Evolutionary conservation across 1,284 basidiomycete genomes (phyloP).

Genomic region (Megacollybia platyphylla): DNA sequence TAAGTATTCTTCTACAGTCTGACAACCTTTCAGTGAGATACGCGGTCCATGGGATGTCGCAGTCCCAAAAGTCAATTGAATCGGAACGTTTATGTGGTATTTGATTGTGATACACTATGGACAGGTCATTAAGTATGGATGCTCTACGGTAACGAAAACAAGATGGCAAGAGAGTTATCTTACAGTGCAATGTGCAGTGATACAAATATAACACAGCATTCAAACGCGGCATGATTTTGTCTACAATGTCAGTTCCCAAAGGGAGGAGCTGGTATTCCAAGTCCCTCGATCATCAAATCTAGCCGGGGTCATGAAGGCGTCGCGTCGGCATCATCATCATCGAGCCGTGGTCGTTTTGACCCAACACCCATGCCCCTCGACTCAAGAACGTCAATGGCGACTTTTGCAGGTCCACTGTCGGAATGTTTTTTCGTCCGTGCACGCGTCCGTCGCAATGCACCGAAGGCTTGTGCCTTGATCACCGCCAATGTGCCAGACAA

Average conservation of each 20-base stretch:
- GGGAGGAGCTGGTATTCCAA: slow-evolving; percentile 11
- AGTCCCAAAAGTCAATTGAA: slow-evolving; percentile 45
- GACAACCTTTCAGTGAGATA: slow-evolving; percentile 26
- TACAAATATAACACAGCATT: slow-evolving; percentile 8
- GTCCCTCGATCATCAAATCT: slow-evolving; percentile 13
- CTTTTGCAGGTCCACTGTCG: slow-evolving; percentile 60
- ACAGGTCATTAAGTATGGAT: neutral
- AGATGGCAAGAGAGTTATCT: slow-evolving; percentile 11
- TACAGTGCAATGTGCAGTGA: slow-evolving; percentile 10
- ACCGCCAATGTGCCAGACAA: slow-evolving; percentile 73
- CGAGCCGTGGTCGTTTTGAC: slow-evolving; percentile 45
- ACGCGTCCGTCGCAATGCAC: slow-evolving; percentile 66
- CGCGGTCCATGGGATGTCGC: slow-evolving; percentile 53
- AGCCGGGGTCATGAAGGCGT: slow-evolving; percentile 8
- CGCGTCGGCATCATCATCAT: slow-evolving; percentile 35
- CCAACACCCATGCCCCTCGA: slow-evolving; percentile 61
- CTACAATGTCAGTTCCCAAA: slow-evolving; percentile 14
- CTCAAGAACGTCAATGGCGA: slow-evolving; percentile 66
- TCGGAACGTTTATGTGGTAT: neutral
- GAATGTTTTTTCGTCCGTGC: slow-evolving; percentile 52
- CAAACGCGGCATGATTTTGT: slow-evolving; percentile 19
- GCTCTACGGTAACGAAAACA: neutral
- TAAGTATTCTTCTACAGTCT: slow-evolving; percentile 1
- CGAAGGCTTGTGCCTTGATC: slow-evolving; percentile 79
- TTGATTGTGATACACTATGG: neutral